Percentiles rank a stretch among this genome's conserved stretches.
Evolutionary conservation across 1,139 yeast genomes (phyloP).

Genomic region (Petasospora fabianii): DNA sequence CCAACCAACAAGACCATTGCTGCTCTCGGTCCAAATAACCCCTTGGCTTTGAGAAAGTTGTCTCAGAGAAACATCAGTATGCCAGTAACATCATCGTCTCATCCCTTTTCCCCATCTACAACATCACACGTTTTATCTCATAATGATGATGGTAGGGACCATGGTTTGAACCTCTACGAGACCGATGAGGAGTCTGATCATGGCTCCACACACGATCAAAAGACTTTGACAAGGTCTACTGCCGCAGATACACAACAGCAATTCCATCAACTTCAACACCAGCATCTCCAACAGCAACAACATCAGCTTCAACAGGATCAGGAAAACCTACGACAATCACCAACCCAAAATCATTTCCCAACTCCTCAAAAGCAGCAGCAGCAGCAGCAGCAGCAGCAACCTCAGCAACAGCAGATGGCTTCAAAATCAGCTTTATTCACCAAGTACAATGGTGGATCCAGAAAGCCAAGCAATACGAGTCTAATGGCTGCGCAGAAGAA

Average conservation of each 20-base stretch:
- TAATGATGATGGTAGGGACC: conserved; percentile 15
- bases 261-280: too few relatives aligned
- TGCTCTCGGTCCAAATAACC: conserved; percentile 16
- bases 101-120: conserved; percentile 14
- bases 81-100: conserved; percentile 21
- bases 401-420: conserved; percentile 3
- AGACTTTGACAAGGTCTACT: conserved; percentile 9
- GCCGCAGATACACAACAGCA: too few relatives aligned
- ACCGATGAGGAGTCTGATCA: conserved; percentile 16
- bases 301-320: too few relatives aligned
- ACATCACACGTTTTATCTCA: conserved; percentile 9
- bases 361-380: too few relatives aligned
- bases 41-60: conserved; percentile 23
- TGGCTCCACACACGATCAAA: conserved; percentile 7
- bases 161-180: conserved; percentile 3
- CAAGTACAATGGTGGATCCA: conserved; percentile 21
- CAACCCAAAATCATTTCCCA: too few relatives aligned
- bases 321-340: too few relatives aligned
- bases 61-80: conserved; percentile 26
- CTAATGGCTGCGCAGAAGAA: conserved; percentile 4
- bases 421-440: conserved; percentile 15
- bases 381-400: too few relatives aligned
- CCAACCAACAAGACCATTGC: conserved; percentile 19
- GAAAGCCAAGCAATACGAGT: conserved; percentile 19
- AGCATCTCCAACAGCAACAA: too few relatives aligned